Base-by-base conservation (phyloP, 1,284 basidiomycete species). In the Sphaerobolus stellatus region DNA sequence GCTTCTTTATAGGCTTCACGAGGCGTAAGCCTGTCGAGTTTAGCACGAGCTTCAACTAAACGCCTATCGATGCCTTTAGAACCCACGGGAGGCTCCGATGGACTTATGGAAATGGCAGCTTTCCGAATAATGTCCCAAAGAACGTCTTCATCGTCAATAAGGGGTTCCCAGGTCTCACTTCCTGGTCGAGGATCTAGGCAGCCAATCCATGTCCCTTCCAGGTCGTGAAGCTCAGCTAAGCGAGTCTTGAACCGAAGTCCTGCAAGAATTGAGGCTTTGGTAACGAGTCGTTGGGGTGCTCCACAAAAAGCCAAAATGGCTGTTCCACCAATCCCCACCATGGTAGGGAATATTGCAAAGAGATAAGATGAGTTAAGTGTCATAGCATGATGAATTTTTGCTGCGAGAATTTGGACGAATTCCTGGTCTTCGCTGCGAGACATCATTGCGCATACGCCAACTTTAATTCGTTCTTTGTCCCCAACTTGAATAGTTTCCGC, bases 121-220 rank as follows among this genome's bases (percentile, higher is more conserved):
- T 88, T 88, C 49, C 75, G 73, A 22, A 87, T 69, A 46, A 83
- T 78, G 57, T 87, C 84, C 79, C 80, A 81, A 1, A 90, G 71
- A 33, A 86, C 82, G 4, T 52, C 55, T 38, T 57, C 58, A 48
- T 61, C 56, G 25, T 27, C 18, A 14, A 34, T 46, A 20, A 28
- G 44, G 18, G 29, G 43, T 28, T 45, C 30, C 57, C 62, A 49
- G 9, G 11, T 27, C 20, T 16, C 34, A 29, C 34, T 50, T 6
- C 30, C 48, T 18, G 25, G 16, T 11, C 16, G 44, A 18, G 50
- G 18, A 13, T 52, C 51, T 8, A 57, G 45, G 18, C 28, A 13
- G 9, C 50, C 56, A 8, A 49, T 31, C 56, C 56, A 57, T 18
- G 44, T 57, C 25, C 38, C 34, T 33, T 47, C 45, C 11, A 16